phyloP scores from a whole-genome alignment of 768 basidiomycete genomes.

The Russula griseocarnosa region DNA sequence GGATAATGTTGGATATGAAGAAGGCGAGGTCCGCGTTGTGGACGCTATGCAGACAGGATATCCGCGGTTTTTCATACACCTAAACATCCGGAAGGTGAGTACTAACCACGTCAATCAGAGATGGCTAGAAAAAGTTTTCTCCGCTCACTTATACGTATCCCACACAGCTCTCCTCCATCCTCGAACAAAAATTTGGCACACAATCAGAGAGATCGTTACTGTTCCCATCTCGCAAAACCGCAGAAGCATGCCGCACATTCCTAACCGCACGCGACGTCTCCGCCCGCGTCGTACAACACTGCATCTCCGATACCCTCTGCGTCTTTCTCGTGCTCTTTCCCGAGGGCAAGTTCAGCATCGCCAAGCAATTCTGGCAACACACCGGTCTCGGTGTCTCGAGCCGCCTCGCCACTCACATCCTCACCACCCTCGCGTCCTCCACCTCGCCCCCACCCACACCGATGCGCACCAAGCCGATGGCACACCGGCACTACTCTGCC shows the following conservation, averaged over 20 bases:
- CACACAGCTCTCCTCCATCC: constrained; percentile 68
- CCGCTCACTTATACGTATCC: background rate
- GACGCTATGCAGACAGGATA: constrained; percentile 85
- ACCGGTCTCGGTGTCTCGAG: constrained; percentile 87
- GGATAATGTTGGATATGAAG: constrained; percentile 90
- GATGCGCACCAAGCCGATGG: constrained; percentile 26
- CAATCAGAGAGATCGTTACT: constrained; percentile 74
- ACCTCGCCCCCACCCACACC: constrained; percentile 31
- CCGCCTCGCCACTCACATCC: constrained; percentile 77
- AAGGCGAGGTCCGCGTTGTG: constrained; percentile 75
- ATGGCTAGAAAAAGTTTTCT: background rate
- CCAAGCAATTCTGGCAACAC: constrained; percentile 97
- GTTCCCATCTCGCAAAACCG: constrained; percentile 66
- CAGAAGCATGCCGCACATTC: constrained; percentile 73
- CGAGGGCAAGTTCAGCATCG: constrained; percentile 51
- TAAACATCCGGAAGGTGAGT: constrained; percentile 75
- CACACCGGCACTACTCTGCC: constrained; percentile 58
- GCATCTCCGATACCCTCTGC: constrained; percentile 46
- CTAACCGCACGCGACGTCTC: constrained; percentile 52
- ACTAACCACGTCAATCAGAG: background rate
- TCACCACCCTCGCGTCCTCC: constrained; percentile 56
- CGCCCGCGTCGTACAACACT: constrained; percentile 62
- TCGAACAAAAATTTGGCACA: constrained; percentile 71
- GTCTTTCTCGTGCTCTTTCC: constrained; percentile 85
- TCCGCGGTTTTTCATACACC: constrained; percentile 91